Evolutionary conservation across 768 basidiomycete genomes (phyloP).

Genomic region (Plicaturopsis crispa): DNA sequence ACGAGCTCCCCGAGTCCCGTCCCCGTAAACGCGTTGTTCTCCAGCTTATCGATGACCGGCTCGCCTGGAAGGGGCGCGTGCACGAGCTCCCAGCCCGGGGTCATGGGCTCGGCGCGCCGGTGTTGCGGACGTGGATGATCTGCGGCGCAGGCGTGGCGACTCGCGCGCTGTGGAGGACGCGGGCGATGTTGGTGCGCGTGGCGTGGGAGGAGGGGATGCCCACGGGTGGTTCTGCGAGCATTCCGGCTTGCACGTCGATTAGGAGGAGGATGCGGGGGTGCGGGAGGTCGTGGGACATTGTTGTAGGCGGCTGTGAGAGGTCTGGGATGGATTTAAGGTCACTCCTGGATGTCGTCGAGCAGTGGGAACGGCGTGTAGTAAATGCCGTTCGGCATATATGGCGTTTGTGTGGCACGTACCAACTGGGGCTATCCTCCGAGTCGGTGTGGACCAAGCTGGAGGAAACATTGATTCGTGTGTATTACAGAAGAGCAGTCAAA

Average conservation of each 20-base stretch:
- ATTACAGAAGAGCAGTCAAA: no score
- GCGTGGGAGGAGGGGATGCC: slow-evolving; percentile 41
- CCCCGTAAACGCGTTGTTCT: slow-evolving; percentile 65
- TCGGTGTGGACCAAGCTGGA: no score
- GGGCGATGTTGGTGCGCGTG: slow-evolving; percentile 39
- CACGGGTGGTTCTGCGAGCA: slow-evolving; percentile 37
- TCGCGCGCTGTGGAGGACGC: slow-evolving; percentile 44
- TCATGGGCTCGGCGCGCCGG: slow-evolving; percentile 51
- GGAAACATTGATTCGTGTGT: no score
- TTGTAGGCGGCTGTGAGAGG: no score
- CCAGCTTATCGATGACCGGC: slow-evolving; percentile 53
- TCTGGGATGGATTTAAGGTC: no score
- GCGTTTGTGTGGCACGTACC: no score
- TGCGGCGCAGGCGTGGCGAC: slow-evolving; percentile 37
- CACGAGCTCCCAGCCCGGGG: slow-evolving; percentile 56
- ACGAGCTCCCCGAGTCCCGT: slow-evolving; percentile 46
- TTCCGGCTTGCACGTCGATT: slow-evolving; percentile 47
- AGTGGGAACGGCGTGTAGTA: no score
- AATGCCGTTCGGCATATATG: no score
- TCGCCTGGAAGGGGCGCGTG: slow-evolving; percentile 45
- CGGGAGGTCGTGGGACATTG: no score
- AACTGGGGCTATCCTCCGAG: no score
- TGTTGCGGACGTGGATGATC: slow-evolving; percentile 65
- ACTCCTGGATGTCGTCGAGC: no score
- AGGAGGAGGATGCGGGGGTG: slow-evolving; percentile 52